A percentile compares a stretch with the other conserved stretches of the same genome.
These are phyloP conservation scores for Phytopythium chamaehyphon DNA, from an alignment of 352 stramenopile species.

Conservation along the genomic window DNA sequence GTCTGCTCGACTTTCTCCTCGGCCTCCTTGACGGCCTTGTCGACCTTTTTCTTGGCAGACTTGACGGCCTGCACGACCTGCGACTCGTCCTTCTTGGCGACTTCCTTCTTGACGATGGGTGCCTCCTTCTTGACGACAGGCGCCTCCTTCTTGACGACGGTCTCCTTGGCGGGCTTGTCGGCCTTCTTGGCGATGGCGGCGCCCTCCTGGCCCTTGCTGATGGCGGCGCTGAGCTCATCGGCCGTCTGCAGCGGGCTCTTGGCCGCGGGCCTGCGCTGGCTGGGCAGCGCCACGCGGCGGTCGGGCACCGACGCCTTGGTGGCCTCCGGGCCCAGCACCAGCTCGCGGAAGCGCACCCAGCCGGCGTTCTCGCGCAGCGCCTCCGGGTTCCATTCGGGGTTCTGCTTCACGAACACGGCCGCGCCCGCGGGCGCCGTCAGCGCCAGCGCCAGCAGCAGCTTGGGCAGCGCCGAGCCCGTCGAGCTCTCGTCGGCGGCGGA, in stretches of 20 bases:
- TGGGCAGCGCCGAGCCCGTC: conserved; percentile 36
- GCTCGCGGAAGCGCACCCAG: conserved; percentile 72
- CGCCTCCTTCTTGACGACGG: conserved; percentile 15
- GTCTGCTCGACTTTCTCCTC: conserved; percentile 18
- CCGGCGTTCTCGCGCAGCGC: conserved; percentile 49
- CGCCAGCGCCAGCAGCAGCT: conserved; percentile 43
- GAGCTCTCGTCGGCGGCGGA: conserved; percentile 24
- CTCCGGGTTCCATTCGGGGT: conserved; percentile 75
- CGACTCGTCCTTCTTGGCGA: conserved; percentile 12
- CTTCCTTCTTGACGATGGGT: conserved; percentile 15
- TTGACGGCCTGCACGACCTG: conserved; percentile 15
- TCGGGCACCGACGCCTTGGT: conserved; percentile 7
- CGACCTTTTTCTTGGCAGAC: conserved; percentile 16
- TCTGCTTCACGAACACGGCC: conserved; percentile 70
- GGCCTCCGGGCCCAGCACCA: conserved; percentile 46
- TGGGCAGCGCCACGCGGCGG: conserved; percentile 13
- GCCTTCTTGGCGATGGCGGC: conserved; percentile 16
- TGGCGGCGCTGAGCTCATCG: conserved; percentile 46
- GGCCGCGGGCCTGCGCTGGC: conserved; percentile 1
- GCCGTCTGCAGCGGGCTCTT: conserved; percentile 25
- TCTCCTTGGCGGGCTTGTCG: conserved; percentile 17
- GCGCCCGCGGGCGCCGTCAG: conserved; percentile 47
- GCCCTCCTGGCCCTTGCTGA: conserved; percentile 33
- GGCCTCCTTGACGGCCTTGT: conserved; percentile 17
- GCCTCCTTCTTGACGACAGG: conserved; percentile 15